Conservation (phyloP, 257 asterid genomes). For the Solanum chiquidenum region DNA sequence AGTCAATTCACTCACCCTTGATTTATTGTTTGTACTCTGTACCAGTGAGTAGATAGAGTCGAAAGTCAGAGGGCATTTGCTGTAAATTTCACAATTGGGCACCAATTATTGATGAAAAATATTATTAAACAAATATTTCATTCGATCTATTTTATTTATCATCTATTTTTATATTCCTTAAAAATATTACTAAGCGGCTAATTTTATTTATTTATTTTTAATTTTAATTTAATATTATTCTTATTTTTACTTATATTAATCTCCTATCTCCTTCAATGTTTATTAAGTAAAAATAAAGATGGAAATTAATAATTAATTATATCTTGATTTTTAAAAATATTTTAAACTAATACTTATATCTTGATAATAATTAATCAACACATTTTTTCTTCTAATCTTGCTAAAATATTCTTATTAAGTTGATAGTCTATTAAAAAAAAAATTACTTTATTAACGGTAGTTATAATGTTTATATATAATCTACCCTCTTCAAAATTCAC, state of each 20-base stretch:
- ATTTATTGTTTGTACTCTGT: background rate
- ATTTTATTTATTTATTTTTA: background rate
- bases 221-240: background rate
- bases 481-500: no score
- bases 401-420: background rate
- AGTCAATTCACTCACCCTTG: background rate
- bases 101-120: conserved; percentile 4
- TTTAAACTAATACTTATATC: background rate
- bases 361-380: background rate
- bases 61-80: background rate
- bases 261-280: background rate
- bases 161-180: background rate
- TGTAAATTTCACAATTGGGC: background rate
- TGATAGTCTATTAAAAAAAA: no score
- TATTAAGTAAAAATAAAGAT: background rate
- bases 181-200: background rate
- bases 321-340: background rate
- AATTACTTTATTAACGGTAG: no score
- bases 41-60: background rate
- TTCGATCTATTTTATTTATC: background rate
- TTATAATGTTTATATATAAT: no score
- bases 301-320: background rate
- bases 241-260: background rate
- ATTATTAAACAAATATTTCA: background rate
- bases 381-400: background rate